Conservation (phyloP, 2,329 filamentous ascomycete genomes). For the Cadophora gregata region DNA sequence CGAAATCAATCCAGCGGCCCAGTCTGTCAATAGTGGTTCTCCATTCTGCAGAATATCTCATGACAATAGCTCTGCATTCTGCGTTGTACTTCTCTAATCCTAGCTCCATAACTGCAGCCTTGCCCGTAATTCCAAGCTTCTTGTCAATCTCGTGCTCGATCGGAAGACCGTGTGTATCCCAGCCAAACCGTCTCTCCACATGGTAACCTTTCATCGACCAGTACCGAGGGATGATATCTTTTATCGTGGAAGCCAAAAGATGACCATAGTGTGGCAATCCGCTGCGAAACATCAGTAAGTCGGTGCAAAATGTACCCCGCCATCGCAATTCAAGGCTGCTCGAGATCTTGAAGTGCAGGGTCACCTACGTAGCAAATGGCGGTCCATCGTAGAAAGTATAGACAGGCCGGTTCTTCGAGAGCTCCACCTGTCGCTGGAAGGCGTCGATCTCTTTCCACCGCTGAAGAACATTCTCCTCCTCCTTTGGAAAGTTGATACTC, state of each 20-base stretch:
- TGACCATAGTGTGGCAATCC: conserved; percentile 70
- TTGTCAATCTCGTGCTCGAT: conserved; percentile 99
- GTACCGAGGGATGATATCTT: conserved; percentile 95
- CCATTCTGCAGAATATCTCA: conserved; percentile 90
- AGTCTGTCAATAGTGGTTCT: conserved; percentile 84
- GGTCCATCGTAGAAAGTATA: conserved; percentile 97
- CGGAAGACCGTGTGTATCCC: conserved; percentile 93
- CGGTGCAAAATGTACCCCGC: neutral
- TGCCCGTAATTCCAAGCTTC: conserved; percentile 86
- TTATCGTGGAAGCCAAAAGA: conserved; percentile 88
- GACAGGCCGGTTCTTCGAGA: conserved; percentile 79
- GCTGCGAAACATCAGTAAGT: conserved; percentile 28
- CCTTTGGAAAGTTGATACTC: conserved; percentile 84
- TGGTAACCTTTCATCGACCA: conserved; percentile 97
- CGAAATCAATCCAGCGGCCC: conserved; percentile 96
- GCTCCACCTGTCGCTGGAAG: conserved; percentile 78
- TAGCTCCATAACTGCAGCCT: conserved; percentile 84
- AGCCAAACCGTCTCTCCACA: conserved; percentile 91
- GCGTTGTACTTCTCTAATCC: conserved; percentile 90
- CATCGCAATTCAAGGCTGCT: neutral
- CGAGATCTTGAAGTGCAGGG: neutral
- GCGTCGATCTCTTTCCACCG: conserved; percentile 92
- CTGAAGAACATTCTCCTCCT: conserved; percentile 84
- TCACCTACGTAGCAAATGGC: conserved; percentile 68
- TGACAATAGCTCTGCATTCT: conserved; percentile 91